Percentiles rank a stretch among this genome's conserved stretches.
Conservation (phyloP, 1,284 basidiomycete genomes). For the Ceratobasidium sp. region DNA sequence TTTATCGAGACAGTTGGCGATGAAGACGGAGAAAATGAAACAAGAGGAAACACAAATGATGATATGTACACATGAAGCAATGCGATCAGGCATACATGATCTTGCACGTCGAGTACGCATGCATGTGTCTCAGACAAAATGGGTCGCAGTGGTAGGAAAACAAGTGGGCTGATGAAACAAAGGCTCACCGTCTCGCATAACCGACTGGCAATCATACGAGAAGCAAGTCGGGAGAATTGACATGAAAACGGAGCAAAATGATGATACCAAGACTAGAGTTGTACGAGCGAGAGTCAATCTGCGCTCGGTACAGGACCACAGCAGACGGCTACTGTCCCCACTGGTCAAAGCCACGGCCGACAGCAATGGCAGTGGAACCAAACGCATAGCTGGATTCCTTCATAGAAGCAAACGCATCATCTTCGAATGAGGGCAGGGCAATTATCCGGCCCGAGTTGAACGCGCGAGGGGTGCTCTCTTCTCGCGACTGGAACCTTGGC, state of each 20-base stretch:
- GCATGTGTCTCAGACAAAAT: constrained; percentile 38
- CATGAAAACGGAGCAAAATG: constrained; percentile 35
- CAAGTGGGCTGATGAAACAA: constrained; percentile 27
- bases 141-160: constrained; percentile 10
- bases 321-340: constrained; percentile 25
- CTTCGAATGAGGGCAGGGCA: constrained; percentile 30
- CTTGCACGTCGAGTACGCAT: constrained; percentile 36
- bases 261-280: constrained; percentile 8
- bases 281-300: constrained; percentile 31
- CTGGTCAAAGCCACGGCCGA: constrained; percentile 26
- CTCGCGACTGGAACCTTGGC: constrained; percentile 4
- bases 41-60: constrained; percentile 5
- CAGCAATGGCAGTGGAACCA: constrained; percentile 28
- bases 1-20: constrained; percentile 37
- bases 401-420: constrained; percentile 31
- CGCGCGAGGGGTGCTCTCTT: constrained; percentile 23
- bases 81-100: constrained; percentile 37
- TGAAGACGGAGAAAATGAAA: constrained; percentile 9
- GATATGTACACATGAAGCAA: constrained; percentile 34
- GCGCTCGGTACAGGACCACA: constrained; percentile 27
- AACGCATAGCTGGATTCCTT: constrained; percentile 28
- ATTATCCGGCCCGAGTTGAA: constrained; percentile 30
- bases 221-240: constrained; percentile 28
- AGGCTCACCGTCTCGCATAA: background rate
- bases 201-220: constrained; percentile 29